Base-by-base conservation (phyloP, 108 stramenopile genomes). In the Skeletonema tropicum region DNA sequence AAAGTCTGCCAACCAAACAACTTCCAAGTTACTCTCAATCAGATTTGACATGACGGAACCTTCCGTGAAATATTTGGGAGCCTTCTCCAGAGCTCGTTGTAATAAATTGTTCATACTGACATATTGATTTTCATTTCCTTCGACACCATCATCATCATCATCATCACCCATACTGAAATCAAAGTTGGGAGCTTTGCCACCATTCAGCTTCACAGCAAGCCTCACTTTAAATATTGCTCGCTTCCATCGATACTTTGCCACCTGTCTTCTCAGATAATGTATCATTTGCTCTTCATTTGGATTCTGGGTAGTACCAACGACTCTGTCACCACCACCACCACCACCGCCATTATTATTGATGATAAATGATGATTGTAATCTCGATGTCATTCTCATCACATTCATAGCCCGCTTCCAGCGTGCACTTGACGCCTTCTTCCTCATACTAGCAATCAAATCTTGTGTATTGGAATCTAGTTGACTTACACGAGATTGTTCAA, bases 1-100 rank as follows among this genome's bases (percentile, higher is more conserved):
- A 31, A 49, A 26, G 60, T 76, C 75, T 19, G 46, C 62, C 38
- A 66, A 76, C 66, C 67, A 76, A 3, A 76, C 67, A 13, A 76
- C n/a, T 25, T 76, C 75, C 32, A 68, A 68, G 14, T 60, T 60
- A 30, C 67, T 68, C 35, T 76, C 67, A 62, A 76, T 61, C 17
- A 76, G 75, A 31, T 55, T 55, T 9, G 19, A 55, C 52, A 55
- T 55, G 6, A 55, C 52, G 2, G 21, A 23, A 8, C 52, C 52
- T 1, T 55, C 52, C 2, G 23, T 55, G 23, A 55, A 55, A 6
- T 60, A 60, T 7, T 64, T 73, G 63, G 71, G 62, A 15, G 39
- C 42, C 0, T 45, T 46, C 30, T 21, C 31, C 5, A 73, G 15
- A 1, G 49, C 71, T 6, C 35, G 32, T 32, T 49, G 49, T 42